phyloP scores from a whole-genome alignment of 129 eudicot species.

The Calendula officinalis region DNA sequence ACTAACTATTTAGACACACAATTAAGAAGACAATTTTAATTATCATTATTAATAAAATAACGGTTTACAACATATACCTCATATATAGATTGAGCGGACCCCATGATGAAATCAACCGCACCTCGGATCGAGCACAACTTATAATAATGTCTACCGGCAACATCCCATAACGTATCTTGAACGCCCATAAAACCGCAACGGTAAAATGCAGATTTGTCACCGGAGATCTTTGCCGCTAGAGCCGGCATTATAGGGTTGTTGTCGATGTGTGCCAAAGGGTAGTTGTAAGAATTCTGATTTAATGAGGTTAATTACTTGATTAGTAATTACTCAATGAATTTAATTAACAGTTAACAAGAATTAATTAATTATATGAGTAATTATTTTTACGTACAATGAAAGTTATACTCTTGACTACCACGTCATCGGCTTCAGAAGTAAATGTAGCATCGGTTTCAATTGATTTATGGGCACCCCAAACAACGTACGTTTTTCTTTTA shows the following conservation, averaged over 20 bases:
- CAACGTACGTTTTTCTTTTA: slow-evolving; percentile 38
- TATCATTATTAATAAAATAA: too few species aligned
- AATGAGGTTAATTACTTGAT: not conserved
- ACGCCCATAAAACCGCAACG: slow-evolving; percentile 62
- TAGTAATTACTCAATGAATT: not conserved
- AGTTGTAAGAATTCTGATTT: slow-evolving; percentile 65
- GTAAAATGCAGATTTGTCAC: slow-evolving; percentile 65
- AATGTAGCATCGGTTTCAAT: slow-evolving; percentile 57
- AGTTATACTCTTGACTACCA: slow-evolving; percentile 50
- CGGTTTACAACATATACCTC: slow-evolving; percentile 41
- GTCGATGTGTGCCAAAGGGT: slow-evolving; percentile 29
- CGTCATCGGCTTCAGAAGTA: slow-evolving; percentile 52
- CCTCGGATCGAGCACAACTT: slow-evolving; percentile 61
- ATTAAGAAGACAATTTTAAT: too few species aligned
- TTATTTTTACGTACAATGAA: slow-evolving; percentile 50
- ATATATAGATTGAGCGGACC: slow-evolving; percentile 74
- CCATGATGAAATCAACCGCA: slow-evolving; percentile 86
- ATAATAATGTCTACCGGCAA: slow-evolving; percentile 67
- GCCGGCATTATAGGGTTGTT: slow-evolving; percentile 43
- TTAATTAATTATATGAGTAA: too few species aligned
- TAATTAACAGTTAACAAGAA: not conserved
- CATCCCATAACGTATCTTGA: slow-evolving; percentile 92
- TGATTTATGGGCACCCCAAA: slow-evolving; percentile 44
- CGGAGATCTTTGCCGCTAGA: slow-evolving; percentile 55
- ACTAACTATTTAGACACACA: not conserved